These are phyloP conservation scores for Ceratocystis huliohia DNA, from an alignment of 2,329 filamentous ascomycete species.

Conservation along the genomic window DNA sequence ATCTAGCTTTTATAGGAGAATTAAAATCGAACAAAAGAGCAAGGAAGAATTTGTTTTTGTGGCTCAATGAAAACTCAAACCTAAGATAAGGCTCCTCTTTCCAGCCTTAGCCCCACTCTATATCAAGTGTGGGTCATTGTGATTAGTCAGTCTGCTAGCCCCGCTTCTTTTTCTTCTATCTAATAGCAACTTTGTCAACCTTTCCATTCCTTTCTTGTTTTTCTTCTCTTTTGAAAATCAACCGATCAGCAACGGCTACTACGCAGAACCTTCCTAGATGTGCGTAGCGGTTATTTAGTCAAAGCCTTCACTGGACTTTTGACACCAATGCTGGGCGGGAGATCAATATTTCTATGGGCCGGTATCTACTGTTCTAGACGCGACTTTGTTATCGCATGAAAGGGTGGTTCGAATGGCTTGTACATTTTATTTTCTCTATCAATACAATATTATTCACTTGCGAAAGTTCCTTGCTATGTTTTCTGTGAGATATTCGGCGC, in stretches of 20 bases:
- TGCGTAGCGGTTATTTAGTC: slow-evolving; percentile 15
- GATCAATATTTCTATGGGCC: slow-evolving; percentile 48
- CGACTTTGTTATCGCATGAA: slow-evolving; percentile 42
- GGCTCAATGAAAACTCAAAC: slow-evolving; percentile 8
- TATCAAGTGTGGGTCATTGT: not conserved
- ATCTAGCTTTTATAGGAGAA: not conserved
- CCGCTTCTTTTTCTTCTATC: slow-evolving; percentile 3
- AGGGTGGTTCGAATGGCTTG: slow-evolving; percentile 75
- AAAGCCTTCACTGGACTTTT: slow-evolving; percentile 27
- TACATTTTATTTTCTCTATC: slow-evolving; percentile 45
- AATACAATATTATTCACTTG: not conserved
- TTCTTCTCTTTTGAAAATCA: slow-evolving; percentile 29
- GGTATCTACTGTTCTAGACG: slow-evolving; percentile 85
- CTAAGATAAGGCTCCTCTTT: not conserved
- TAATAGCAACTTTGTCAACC: not conserved
- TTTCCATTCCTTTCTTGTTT: slow-evolving; percentile 25
- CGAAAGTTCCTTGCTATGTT: not conserved
- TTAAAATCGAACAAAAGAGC: not conserved
- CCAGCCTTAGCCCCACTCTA: slow-evolving; percentile 17
- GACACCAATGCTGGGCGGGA: slow-evolving; percentile 46
- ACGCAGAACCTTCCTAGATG: slow-evolving; percentile 25
- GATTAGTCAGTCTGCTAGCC: slow-evolving; percentile 13
- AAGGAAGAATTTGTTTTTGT: not conserved
- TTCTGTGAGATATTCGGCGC: too few relatives aligned
- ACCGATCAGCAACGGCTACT: slow-evolving; percentile 28